These are phyloP conservation scores for Pseudonitzschia pungens DNA, from an alignment of 108 stramenopile genomes.

Conservation along the genomic window DNA sequence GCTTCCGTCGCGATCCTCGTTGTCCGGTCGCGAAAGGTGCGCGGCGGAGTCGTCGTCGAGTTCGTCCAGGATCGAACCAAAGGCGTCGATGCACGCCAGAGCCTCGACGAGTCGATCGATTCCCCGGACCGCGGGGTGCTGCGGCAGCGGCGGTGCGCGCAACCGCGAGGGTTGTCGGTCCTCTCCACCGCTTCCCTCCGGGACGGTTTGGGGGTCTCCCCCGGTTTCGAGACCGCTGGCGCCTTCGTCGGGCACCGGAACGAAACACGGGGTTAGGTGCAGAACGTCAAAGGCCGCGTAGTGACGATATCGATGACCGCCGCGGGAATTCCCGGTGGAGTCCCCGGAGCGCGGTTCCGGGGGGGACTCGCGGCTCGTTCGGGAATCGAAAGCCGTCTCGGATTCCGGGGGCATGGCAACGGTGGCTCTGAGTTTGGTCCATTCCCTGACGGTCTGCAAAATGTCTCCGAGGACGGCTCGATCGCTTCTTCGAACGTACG, in stretches of 20 bases:
- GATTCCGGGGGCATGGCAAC: neutral
- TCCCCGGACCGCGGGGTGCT: slow-evolving; percentile 26
- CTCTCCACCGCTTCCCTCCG: neutral
- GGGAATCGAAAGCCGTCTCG: too few relatives aligned
- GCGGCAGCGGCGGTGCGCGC: neutral
- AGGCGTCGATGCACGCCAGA: slow-evolving; percentile 22
- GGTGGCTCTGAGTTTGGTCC: neutral
- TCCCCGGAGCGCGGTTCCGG: too few relatives aligned
- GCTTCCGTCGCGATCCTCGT: slow-evolving; percentile 4
- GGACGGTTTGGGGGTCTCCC: neutral
- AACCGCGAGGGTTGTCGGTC: neutral
- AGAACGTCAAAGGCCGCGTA: slow-evolving; percentile 1
- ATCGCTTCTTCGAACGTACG: slow-evolving; percentile 10
- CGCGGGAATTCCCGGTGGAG: neutral
- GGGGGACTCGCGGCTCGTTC: too few relatives aligned
- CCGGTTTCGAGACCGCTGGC: neutral
- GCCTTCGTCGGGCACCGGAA: neutral
- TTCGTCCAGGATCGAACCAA: slow-evolving; percentile 19
- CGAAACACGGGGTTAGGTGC: slow-evolving; percentile 6
- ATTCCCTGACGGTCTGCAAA: slow-evolving; percentile 10
- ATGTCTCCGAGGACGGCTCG: neutral
- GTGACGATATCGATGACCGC: neutral
- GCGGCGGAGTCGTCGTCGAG: neutral
- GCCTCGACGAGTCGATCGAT: neutral
- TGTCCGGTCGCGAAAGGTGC: neutral